Percentiles rank a stretch among this genome's conserved stretches.
These are phyloP conservation scores for Rugosomyces carneus DNA, from an alignment of 1,284 basidiomycete species.

Conservation along the genomic window DNA sequence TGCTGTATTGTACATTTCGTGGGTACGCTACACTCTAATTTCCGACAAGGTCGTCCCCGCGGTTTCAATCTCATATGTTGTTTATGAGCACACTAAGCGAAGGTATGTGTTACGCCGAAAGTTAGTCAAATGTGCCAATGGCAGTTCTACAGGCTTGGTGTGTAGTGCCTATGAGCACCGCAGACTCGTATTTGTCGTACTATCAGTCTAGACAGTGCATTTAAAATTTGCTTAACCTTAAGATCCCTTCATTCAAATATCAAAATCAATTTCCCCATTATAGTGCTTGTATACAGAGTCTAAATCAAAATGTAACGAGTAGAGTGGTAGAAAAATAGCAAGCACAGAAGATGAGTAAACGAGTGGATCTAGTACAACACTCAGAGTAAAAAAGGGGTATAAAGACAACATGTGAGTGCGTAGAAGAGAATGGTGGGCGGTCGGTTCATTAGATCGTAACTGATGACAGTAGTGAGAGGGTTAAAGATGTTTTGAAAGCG, in stretches of 20 bases:
- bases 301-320: conserved; percentile 9
- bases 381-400: background rate
- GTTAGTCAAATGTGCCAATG: background rate
- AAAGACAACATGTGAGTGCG: background rate
- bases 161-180: conserved; percentile 20
- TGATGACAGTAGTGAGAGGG: conserved; percentile 10
- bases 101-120: conserved; percentile 38
- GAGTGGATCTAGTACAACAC: conserved; percentile 10
- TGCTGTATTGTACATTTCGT: background rate
- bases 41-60: conserved; percentile 76
- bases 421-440: conserved; percentile 18
- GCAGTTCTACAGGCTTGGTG: conserved; percentile 32
- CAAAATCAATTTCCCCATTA: conserved; percentile 13
- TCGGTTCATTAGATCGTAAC: conserved; percentile 23
- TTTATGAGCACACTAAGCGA: conserved; percentile 79
- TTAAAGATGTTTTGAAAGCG: conserved; percentile 4
- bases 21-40: background rate
- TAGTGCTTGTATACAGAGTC: conserved; percentile 14
- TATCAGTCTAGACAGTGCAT: background rate
- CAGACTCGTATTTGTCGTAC: conserved; percentile 6
- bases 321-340: conserved; percentile 4
- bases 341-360: conserved; percentile 1
- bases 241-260: conserved; percentile 3
- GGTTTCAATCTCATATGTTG: conserved; percentile 92
- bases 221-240: background rate